Conservation (phyloP, 2,329 filamentous ascomycete genomes). For the Hypoxylon rubiginosum region DNA sequence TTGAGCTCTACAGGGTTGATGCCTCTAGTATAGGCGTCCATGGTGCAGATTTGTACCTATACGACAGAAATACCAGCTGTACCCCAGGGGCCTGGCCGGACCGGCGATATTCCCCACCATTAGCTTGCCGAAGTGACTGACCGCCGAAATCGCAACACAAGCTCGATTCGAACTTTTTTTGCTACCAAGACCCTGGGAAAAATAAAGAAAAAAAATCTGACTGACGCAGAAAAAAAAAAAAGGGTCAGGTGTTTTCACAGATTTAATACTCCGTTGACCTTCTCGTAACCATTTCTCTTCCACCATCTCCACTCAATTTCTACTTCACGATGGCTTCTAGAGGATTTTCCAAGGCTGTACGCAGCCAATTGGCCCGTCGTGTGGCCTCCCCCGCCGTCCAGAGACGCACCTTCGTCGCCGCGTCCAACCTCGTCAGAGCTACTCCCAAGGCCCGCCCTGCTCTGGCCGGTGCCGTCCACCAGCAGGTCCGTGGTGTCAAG, state of each 20-base stretch:
- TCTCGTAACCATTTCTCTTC: slow-evolving; percentile 48
- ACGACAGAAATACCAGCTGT: slow-evolving; percentile 13
- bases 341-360: slow-evolving; percentile 77
- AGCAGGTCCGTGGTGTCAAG: slow-evolving; percentile 91
- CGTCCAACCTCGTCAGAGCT: slow-evolving; percentile 68
- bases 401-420: slow-evolving; percentile 74
- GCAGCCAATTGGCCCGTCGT: slow-evolving; percentile 73
- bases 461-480: slow-evolving; percentile 61
- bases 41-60: no score
- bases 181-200: slow-evolving; percentile 33
- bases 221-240: slow-evolving; percentile 20
- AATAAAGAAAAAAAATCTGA: slow-evolving; percentile 28
- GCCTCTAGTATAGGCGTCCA: background rate
- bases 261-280: slow-evolving; percentile 32
- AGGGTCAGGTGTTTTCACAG: slow-evolving; percentile 14
- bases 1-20: background rate
- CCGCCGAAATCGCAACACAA: slow-evolving; percentile 48
- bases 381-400: slow-evolving; percentile 71
- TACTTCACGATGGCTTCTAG: slow-evolving; percentile 79
- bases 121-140: slow-evolving; percentile 44
- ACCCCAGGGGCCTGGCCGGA: slow-evolving; percentile 25
- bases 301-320: slow-evolving; percentile 51
- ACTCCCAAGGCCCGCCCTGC: slow-evolving; percentile 59
- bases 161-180: slow-evolving; percentile 13
- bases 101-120: slow-evolving; percentile 41